Conservation (phyloP, 768 basidiomycete species). For the Tulasnella sp. region DNA sequence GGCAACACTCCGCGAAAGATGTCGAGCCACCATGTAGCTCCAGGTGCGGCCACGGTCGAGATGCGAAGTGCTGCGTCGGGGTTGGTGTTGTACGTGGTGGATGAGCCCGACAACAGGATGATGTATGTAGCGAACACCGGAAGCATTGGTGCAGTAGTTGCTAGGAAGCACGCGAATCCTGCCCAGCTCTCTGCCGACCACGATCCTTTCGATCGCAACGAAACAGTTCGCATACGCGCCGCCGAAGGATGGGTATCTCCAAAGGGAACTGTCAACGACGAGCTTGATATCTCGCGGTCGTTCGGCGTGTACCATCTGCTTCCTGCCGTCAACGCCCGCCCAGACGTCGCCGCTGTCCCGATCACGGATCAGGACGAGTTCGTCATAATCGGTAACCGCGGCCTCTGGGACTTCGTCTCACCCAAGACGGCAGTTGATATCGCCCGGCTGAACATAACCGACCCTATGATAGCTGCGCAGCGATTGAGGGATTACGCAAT, state of each 20-base stretch:
- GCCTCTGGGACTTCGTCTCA: constrained; percentile 87
- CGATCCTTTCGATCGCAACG: constrained; percentile 77
- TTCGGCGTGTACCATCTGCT: constrained; percentile 89
- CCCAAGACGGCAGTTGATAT: constrained; percentile 97
- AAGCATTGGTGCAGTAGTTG: constrained; percentile 77
- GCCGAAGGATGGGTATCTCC: constrained; percentile 95
- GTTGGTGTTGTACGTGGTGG: constrained; percentile 74
- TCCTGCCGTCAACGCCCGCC: constrained; percentile 83
- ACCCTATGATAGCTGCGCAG: constrained; percentile 88
- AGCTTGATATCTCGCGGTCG: constrained; percentile 80
- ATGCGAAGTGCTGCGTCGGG: constrained; percentile 69
- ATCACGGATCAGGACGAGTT: constrained; percentile 86
- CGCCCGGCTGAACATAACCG: constrained; percentile 51
- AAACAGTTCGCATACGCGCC: constrained; percentile 76
- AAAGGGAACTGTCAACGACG: constrained; percentile 82
- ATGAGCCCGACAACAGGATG: constrained; percentile 37
- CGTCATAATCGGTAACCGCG: constrained; percentile 87
- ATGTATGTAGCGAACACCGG: constrained; percentile 89
- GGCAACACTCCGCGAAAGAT: constrained; percentile 43
- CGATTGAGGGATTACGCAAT: constrained; percentile 95
- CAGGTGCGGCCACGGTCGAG: constrained; percentile 38
- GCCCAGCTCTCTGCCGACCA: constrained; percentile 68
- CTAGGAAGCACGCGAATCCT: constrained; percentile 55
- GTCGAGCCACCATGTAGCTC: constrained; percentile 49
- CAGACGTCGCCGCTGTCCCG: constrained; percentile 58